A percentile compares a stretch with the other conserved stretches of the same genome.
Conservation (phyloP, 345 rosid genomes). For the Chamaenerion angustifolium region DNA sequence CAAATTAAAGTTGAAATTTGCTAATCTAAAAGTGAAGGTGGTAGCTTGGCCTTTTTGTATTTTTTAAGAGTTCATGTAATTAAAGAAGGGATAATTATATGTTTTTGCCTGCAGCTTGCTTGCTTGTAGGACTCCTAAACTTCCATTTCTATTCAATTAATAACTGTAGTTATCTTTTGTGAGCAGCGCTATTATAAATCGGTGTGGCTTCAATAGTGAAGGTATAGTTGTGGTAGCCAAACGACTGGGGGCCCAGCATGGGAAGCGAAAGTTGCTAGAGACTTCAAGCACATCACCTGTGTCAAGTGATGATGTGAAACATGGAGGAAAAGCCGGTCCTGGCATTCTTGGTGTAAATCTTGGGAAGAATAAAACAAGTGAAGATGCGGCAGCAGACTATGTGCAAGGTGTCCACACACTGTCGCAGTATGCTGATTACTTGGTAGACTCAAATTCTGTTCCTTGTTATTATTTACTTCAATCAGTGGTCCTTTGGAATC, state of each 20-base stretch:
- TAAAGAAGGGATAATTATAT: neutral
- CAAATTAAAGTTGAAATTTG: neutral
- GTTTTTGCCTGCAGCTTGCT: neutral
- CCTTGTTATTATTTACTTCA: constrained; percentile 7
- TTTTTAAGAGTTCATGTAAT: neutral
- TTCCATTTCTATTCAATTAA: neutral
- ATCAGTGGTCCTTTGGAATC: neutral
- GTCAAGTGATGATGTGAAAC: constrained; percentile 39
- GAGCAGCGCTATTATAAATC: constrained; percentile 82
- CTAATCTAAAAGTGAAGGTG: neutral
- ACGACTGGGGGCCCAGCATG: constrained; percentile 94
- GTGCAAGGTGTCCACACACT: constrained; percentile 96
- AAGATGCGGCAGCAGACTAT: constrained; percentile 87
- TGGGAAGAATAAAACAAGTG: constrained; percentile 95
- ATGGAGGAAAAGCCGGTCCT: constrained; percentile 96
- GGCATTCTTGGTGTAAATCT: constrained; percentile 97
- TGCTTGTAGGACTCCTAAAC: neutral
- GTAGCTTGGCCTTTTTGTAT: no score
- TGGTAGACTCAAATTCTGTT: constrained; percentile 32
- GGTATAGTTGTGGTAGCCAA: constrained; percentile 94
- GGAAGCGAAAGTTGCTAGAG: constrained; percentile 84
- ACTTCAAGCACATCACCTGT: constrained; percentile 55
- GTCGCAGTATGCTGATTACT: constrained; percentile 94
- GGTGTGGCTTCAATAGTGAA: constrained; percentile 95
- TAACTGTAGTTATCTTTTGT: constrained; percentile 8